Evolutionary conservation across 2,329 filamentous ascomycete genomes (phyloP).

Genomic region (Dothiorella sarmentorum): DNA sequence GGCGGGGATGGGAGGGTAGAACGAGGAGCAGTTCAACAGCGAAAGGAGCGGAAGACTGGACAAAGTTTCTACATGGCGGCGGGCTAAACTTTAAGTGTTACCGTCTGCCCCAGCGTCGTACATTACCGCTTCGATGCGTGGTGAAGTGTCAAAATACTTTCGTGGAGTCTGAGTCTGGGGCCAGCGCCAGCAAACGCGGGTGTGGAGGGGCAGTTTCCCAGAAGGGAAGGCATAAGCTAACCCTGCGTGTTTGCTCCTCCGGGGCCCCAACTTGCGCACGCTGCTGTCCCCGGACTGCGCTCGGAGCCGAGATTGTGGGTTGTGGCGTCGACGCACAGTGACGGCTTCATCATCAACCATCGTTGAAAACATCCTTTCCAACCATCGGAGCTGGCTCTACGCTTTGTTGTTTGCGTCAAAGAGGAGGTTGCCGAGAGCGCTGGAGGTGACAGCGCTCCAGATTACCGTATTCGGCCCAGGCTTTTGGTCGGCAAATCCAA

Average conservation of each 20-base stretch:
- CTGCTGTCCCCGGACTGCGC: not conserved
- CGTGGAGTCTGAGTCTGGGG: not conserved
- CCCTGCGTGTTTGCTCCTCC: not conserved
- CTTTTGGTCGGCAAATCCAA: not conserved
- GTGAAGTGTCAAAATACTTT: not conserved
- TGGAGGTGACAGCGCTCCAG: not conserved
- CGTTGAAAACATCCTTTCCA: not conserved
- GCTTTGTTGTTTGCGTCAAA: not conserved
- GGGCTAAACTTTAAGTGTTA: not conserved
- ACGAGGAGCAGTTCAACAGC: not conserved
- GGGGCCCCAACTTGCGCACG: not conserved
- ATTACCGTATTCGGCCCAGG: not conserved
- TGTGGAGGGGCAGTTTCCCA: slow-evolving; percentile 6
- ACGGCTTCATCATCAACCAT: not conserved
- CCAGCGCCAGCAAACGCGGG: not conserved
- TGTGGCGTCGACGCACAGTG: not conserved
- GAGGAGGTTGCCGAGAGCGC: not conserved
- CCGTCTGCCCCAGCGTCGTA: not conserved
- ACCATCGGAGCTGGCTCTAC: not conserved
- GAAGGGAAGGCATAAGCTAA: not conserved
- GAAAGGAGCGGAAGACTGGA: not conserved
- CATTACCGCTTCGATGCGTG: slow-evolving; percentile 10
- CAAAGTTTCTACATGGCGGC: not conserved
- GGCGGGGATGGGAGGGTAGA: not conserved
- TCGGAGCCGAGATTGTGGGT: not conserved